Evolutionary conservation across 768 basidiomycete species (phyloP).

Genomic region (Xanthoconium stramineum): DNA sequence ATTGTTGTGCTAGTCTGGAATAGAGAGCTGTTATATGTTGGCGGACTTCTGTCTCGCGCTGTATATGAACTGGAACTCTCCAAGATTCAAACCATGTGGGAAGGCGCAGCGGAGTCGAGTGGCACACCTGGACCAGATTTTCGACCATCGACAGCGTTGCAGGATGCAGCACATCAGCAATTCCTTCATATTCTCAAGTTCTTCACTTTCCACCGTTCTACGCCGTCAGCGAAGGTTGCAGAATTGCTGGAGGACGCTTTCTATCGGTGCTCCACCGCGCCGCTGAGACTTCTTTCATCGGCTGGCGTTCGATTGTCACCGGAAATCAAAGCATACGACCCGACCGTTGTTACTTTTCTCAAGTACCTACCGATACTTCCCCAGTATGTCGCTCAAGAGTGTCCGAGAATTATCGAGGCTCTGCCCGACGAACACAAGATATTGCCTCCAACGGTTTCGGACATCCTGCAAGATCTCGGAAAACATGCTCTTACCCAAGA

Average conservation of each 20-base stretch:
- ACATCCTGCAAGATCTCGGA: conserved; percentile 80
- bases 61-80: not conserved
- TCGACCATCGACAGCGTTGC: not conserved
- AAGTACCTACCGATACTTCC: conserved; percentile 75
- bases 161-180: conserved; percentile 42
- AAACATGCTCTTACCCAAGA: conserved; percentile 63
- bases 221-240: conserved; percentile 77
- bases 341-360: conserved; percentile 65
- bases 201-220: conserved; percentile 28
- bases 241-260: conserved; percentile 67
- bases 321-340: conserved; percentile 69
- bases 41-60: not conserved
- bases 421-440: not conserved
- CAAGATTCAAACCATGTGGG: not conserved
- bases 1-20: not conserved
- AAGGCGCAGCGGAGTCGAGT: not conserved
- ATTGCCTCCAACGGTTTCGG: conserved; percentile 25
- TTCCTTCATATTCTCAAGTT: conserved; percentile 71
- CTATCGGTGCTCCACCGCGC: conserved; percentile 52
- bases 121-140: not conserved
- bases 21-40: not conserved
- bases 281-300: not conserved
- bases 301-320: conserved; percentile 53
- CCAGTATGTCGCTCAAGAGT: conserved; percentile 41
- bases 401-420: not conserved